Conservation (phyloP, 495 filamentous ascomycete genomes). For the Penicillium maclennaniae region DNA sequence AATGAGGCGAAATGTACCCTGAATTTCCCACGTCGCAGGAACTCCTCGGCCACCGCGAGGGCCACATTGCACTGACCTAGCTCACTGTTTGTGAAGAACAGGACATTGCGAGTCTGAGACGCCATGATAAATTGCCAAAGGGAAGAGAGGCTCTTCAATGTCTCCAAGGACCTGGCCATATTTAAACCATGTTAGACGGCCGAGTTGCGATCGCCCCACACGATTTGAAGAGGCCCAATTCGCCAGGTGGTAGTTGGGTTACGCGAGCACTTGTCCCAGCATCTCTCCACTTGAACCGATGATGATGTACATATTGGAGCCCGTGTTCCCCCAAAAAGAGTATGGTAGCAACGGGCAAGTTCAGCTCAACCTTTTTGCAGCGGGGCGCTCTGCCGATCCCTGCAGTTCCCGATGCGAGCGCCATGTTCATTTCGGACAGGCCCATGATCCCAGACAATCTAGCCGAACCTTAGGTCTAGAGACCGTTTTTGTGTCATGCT, state of each 20-base stretch:
- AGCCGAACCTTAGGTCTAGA: background rate
- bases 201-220: background rate
- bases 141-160: too few species aligned
- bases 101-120: slow-evolving; percentile 19
- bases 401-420: background rate
- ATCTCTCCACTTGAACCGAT: background rate
- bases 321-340: background rate
- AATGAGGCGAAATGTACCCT: slow-evolving; percentile 54
- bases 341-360: background rate
- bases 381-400: background rate
- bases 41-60: slow-evolving; percentile 49
- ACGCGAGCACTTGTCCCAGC: slow-evolving; percentile 5
- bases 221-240: background rate
- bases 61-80: slow-evolving; percentile 54
- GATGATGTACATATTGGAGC: background rate
- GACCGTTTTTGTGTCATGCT: background rate
- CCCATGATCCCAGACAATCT: too few species aligned
- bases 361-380: background rate
- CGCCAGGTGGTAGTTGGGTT: slow-evolving; percentile 4
- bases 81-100: slow-evolving; percentile 55
- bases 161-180: background rate
- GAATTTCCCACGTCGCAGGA: slow-evolving; percentile 40
- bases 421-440: background rate
- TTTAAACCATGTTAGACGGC: slow-evolving; percentile 1
- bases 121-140: too few species aligned